A percentile compares a stretch with the other conserved stretches of the same genome.
Evolutionary conservation across 768 basidiomycete genomes (phyloP).

Genomic region (Hericium rajendrae): DNA sequence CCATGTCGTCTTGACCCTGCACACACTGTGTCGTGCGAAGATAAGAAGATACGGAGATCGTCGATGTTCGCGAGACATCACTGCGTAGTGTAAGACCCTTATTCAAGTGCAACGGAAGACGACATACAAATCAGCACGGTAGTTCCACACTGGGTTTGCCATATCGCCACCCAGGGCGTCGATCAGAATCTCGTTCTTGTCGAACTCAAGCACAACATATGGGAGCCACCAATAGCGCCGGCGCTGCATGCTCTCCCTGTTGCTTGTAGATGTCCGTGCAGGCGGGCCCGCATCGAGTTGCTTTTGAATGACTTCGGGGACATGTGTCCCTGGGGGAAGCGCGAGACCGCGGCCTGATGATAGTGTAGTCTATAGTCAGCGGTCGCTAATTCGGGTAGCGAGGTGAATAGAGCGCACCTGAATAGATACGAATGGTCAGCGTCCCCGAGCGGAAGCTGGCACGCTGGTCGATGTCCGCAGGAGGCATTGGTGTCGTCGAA

Average conservation of each 20-base stretch:
- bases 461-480: constrained; percentile 18
- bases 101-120: neutral
- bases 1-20: constrained; percentile 86
- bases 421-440: constrained; percentile 94
- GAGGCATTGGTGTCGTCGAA: constrained; percentile 61
- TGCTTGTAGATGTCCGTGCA: constrained; percentile 41
- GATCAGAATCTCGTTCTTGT: constrained; percentile 94
- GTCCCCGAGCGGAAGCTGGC: constrained; percentile 72
- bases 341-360: constrained; percentile 67
- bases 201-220: constrained; percentile 94
- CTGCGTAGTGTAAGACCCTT: constrained; percentile 27
- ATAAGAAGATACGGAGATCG: constrained; percentile 87
- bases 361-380: neutral
- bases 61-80: constrained; percentile 91
- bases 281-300: constrained; percentile 60
- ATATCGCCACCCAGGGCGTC: constrained; percentile 97
- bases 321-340: constrained; percentile 64
- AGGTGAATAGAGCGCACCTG: constrained; percentile 39
- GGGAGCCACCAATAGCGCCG: constrained; percentile 94
- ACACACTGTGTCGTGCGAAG: constrained; percentile 70
- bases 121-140: constrained; percentile 87
- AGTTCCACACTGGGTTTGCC: constrained; percentile 86
- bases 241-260: constrained; percentile 86
- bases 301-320: constrained; percentile 80
- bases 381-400: neutral